phyloP scores from a whole-genome alignment of 1,284 basidiomycete species.

The Kwoniella shivajii region DNA sequence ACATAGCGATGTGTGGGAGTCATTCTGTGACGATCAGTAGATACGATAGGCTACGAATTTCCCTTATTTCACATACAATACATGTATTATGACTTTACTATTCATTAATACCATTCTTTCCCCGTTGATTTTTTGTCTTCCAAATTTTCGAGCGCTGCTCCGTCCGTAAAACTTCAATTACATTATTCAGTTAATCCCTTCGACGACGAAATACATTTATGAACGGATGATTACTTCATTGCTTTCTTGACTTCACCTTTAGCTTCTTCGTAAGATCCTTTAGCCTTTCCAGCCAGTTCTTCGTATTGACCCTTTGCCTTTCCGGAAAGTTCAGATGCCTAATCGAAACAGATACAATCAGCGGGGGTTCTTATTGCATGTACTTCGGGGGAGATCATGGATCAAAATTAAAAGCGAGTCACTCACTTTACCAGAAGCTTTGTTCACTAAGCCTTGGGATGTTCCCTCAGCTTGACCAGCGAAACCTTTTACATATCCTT shows the following conservation, averaged over 20 bases:
- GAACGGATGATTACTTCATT: conserved; percentile 17
- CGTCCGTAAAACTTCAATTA: too few species aligned
- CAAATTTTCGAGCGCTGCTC: too few species aligned
- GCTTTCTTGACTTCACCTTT: conserved; percentile 34
- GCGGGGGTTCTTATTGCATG: too few species aligned
- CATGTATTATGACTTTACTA: background rate
- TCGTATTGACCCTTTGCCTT: conserved; percentile 29
- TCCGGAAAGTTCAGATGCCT: conserved; percentile 25
- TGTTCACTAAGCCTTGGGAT: conserved; percentile 19
- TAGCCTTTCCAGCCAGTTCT: conserved; percentile 29
- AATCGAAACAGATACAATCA: background rate
- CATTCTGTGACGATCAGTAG: background rate
- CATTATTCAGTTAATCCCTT: too few species aligned
- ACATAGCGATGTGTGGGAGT: too few species aligned
- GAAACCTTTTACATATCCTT: conserved; percentile 25
- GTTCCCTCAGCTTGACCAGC: conserved; percentile 21
- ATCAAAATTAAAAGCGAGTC: too few species aligned
- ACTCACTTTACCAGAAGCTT: conserved; percentile 25
- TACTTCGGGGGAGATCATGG: too few species aligned
- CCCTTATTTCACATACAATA: background rate
- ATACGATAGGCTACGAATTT: too few species aligned
- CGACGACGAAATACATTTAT: background rate
- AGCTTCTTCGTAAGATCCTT: conserved; percentile 27
- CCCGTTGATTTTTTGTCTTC: background rate
- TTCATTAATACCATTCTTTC: background rate